Evolutionary conservation across 805 yeast genomes (phyloP), one percentile per base, ranked within the genome.

Genomic region (Clavispora vitiphila): DNA sequence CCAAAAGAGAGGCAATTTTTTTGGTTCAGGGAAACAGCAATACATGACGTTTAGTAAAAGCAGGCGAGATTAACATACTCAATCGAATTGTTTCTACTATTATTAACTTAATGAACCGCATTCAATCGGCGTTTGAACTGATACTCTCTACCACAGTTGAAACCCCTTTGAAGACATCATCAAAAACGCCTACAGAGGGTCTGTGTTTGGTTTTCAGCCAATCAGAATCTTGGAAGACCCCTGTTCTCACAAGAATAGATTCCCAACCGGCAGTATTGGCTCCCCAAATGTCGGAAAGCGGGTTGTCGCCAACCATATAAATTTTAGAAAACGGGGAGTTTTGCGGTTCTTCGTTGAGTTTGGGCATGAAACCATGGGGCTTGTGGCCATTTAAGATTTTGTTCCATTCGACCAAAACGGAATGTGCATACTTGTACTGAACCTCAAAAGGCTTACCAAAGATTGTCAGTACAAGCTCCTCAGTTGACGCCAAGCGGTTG

Each of bases 251-350:
- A 35, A 93, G 73, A 27, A 88, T 76, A 10, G 93, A 81, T 37
- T 83, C 79, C 98, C 98, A 93, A 3, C 96, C 96, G 57, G 82
- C 81, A 38, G 69, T 67, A 53, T 84, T 82, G 5, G 96, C 99
- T 0, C 99, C 99, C 42, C 74, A 73, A 40, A 93, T 93, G 59
- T 93, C 99, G 38, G 89, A 78, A 22, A 83, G 93, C 4, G 97
- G 98, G 61, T 93, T 93, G 64, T 93, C 99, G 22, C 99, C 99
- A 26, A 93, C 87, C 99, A 93, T 93, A 64, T 74, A 90, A 2
- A 93, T 83, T n/a, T 74, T 62, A 27, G 69, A 65, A 52, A 84
- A 65, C 6, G 69, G 69, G 34, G 63, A 49, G 15, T 47, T 43
- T 14, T 21, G 39, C 1, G 69, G 68, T 2, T 71, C 49, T n/a